These are phyloP conservation scores for Solanum raphanifolium DNA, from an alignment of 257 asterid species.

Conservation along the genomic window DNA sequence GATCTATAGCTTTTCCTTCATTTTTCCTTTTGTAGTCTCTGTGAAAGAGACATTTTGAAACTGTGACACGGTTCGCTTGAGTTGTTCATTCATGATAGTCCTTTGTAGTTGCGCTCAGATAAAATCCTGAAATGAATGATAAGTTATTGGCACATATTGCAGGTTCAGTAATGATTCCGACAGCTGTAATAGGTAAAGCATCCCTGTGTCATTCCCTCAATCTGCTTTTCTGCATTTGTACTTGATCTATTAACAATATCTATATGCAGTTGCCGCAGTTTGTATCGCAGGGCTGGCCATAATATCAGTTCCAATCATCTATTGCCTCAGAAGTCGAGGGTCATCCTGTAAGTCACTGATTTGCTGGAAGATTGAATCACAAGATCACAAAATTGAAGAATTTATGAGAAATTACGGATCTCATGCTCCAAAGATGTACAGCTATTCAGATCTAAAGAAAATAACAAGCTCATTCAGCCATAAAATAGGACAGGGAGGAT, in stretches of 20 bases:
- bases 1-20: neutral
- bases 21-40: neutral
- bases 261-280: constrained; percentile 15
- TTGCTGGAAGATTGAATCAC: neutral
- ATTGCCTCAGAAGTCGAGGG: constrained; percentile 6
- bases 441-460: constrained; percentile 27
- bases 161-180: neutral
- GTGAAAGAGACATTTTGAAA: neutral
- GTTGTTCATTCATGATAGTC: neutral
- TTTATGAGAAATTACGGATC: constrained; percentile 31
- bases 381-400: constrained; percentile 18
- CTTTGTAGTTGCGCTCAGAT: neutral
- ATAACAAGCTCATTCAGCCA: constrained; percentile 35
- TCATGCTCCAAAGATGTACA: constrained; percentile 35
- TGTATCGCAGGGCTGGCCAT: constrained; percentile 1
- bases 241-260: neutral
- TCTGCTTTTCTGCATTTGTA: neutral
- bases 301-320: neutral
- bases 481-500: constrained; percentile 48
- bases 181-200: neutral
- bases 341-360: neutral
- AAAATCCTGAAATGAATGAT: neutral
- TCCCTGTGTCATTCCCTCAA: neutral
- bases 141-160: neutral
- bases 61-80: neutral